Evolutionary conservation across 768 basidiomycete genomes (phyloP), one percentile per base, ranked within the genome.

Genomic region (Psilocybe cubensis): DNA sequence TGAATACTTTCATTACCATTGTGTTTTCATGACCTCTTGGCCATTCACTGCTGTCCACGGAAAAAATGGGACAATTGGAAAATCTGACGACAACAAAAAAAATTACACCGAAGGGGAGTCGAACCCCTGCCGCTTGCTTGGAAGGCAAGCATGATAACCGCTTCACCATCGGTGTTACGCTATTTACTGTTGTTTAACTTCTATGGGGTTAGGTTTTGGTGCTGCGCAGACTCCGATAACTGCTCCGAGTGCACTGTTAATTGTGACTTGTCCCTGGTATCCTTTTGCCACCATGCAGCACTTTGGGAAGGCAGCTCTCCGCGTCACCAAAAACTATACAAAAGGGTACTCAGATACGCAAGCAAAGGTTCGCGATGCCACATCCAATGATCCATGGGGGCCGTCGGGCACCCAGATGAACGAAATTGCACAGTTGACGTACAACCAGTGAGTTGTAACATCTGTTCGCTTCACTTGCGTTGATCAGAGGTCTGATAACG

Each of bases 351-450:
- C 95, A 41, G 96, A 98, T 59, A 88, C 89, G 0, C 94, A 98
- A 75, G 87, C 92, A 41, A 98, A 98, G 74, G 93, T 98, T 59
- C 86, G 96, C 59, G 95, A 96, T 78, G 93, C 95, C 35, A 98
- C 95, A 17, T 94, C 92, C 21, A 98, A 98, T 76, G 96, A 98
- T 71, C 93, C 96, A 9, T 97, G 95, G 94, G 96, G 96, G 0
- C 96, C 96, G 4, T 92, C 91, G 7, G 96, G 96, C 4, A 93
- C 94, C 1, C 96, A 96, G 80, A 98, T 99, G 97, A 97, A 97
- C 78, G 96, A 98, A 77, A 85, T 99, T 63, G 96, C 96, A 0
- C 94, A 97, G 71, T 71, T 98, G 75, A 96, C 94, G 14, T 98
- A 93, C 73, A 97, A 97, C 76, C 96, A 97, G 96, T 95, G 65